Conservation (phyloP, 1,284 basidiomycete genomes). For the Puccinia hordei region DNA sequence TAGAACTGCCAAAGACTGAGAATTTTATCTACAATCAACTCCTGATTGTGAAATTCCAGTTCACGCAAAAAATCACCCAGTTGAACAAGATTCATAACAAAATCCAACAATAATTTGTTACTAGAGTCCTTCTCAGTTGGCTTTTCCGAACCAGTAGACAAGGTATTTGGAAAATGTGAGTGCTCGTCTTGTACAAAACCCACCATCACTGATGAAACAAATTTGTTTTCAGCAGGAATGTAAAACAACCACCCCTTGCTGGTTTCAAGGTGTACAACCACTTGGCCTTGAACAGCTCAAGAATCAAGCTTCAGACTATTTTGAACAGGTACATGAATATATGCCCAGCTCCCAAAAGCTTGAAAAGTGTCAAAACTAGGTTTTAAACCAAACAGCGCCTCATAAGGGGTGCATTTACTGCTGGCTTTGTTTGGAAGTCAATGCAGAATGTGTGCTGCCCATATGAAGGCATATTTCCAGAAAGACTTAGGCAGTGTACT, state of each 20-base stretch:
- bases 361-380: neutral
- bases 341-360: neutral
- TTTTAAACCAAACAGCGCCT: no score
- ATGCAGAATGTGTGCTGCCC: slow-evolving; percentile 18
- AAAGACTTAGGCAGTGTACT: neutral
- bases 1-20: neutral
- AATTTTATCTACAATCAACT: slow-evolving; percentile 2
- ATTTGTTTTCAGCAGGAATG: neutral
- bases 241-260: slow-evolving; percentile 25
- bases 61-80: neutral
- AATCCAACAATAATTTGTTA: no score
- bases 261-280: neutral
- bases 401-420: neutral
- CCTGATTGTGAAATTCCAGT: neutral
- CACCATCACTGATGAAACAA: neutral
- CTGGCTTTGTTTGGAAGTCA: slow-evolving; percentile 21
- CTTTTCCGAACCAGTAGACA: neutral
- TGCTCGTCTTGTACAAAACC: neutral
- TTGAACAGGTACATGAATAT: neutral
- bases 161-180: neutral
- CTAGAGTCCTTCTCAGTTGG: neutral
- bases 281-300: neutral
- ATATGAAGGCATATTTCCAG: slow-evolving; percentile 7
- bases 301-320: neutral
- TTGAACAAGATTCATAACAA: neutral